Conservation (phyloP, 495 filamentous ascomycete genomes). For the Aspergillus ellipticus region DNA sequence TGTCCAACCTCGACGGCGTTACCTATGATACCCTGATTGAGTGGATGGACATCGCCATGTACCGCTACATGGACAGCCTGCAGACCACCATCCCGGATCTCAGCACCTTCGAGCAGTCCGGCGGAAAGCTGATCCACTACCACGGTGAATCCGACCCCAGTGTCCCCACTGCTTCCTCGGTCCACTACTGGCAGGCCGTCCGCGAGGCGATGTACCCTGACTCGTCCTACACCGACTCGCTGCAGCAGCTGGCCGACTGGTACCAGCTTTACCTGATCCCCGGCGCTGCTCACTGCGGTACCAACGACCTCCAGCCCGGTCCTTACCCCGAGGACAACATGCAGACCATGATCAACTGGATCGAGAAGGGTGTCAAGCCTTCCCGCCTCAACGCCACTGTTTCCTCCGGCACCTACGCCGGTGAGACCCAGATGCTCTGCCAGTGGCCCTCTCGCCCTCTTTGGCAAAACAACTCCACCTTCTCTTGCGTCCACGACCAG, state of each 20-base stretch:
- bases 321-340: slow-evolving; percentile 44
- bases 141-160: slow-evolving; percentile 51
- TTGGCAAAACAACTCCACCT: slow-evolving; percentile 34
- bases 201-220: slow-evolving; percentile 45
- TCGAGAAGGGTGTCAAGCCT: slow-evolving; percentile 46
- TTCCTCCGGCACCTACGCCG: slow-evolving; percentile 26
- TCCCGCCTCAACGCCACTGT: slow-evolving; percentile 38
- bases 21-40: slow-evolving; percentile 47
- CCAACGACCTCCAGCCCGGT: slow-evolving; percentile 44
- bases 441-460: slow-evolving; percentile 46
- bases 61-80: slow-evolving; percentile 26
- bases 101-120: slow-evolving; percentile 32
- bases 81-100: slow-evolving; percentile 44
- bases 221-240: slow-evolving; percentile 27
- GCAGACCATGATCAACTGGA: slow-evolving; percentile 49
- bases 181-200: slow-evolving; percentile 51
- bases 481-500: slow-evolving; percentile 44
- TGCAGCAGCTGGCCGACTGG: slow-evolving; percentile 45
- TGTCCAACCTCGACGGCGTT: slow-evolving; percentile 33
- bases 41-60: slow-evolving; percentile 40
- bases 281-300: slow-evolving; percentile 47
- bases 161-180: slow-evolving; percentile 46
- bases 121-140: slow-evolving; percentile 48
- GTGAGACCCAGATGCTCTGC: slow-evolving; percentile 44
- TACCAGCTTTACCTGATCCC: slow-evolving; percentile 51